Evolutionary conservation across 345 rosid species (phyloP), one percentile per base, ranked within the genome.

Genomic region (Pseudoturritis turrita): DNA sequence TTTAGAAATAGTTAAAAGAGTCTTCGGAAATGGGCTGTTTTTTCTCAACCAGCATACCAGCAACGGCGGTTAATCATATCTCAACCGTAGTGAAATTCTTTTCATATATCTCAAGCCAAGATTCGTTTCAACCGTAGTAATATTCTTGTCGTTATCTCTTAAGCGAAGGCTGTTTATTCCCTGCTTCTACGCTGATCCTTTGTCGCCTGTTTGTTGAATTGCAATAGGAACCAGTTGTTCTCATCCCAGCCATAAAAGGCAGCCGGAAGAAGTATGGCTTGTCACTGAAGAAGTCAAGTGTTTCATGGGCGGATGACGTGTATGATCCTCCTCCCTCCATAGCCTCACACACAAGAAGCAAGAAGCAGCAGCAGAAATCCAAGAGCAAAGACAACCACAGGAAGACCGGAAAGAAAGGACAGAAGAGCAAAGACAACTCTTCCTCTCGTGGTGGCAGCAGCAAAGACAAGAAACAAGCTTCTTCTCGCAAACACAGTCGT

Each of bases 231-330:
- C 78, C 80, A 54, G 43, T 78, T 74, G 78, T 85, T 82, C 85
- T 83, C 71, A 79, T 82, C 28, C 84, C 99, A 35, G 97, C 98
- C 44, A 70, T 91, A 67, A 95, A 91, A 82, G 99, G 98, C 10
- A 82, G 92, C 72, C 88, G 96, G 4, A 91, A 86, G 75, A 89
- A 86, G 72, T 72, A 51, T 59, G 93, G 87, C 9, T 75, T 65
- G 39, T 22, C 85, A 25, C 80, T 84, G 3, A 72, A 39, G 78
- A 82, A 81, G 63, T 72, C 84, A 37, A 76, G 39, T 18, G 92
- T 95, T 55, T 76, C 82, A 66, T 95, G 98, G 99, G 94, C 98
- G 3, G 82, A 85, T 26, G 96, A 95, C 26, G 97, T 95, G 49
- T 88, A 89, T 62, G 99, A 95, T 75, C 99, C 99, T 11, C 79